Base-by-base conservation (phyloP, 2,329 filamentous ascomycete species). In the Cordyceps cicadae region DNA sequence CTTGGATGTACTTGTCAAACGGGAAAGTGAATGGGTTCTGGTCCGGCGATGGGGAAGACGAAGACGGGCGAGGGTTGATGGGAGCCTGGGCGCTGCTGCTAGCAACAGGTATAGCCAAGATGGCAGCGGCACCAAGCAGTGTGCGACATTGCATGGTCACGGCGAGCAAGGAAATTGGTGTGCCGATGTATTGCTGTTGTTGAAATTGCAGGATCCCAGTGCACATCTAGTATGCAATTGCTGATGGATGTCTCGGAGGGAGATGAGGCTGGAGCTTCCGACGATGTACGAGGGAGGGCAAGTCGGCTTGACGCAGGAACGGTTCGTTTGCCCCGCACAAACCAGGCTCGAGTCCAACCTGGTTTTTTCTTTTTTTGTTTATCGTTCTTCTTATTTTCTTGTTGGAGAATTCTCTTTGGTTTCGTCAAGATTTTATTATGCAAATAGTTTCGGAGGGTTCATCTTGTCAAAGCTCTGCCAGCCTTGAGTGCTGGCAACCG, bases 11-110 rank as follows among this genome's bases (percentile, higher is more conserved):
- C 3, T 51, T 19, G 26, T 53, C 56, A 17, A 65, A 63, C 9
- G 60, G 60, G 12, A 56, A 26, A 5, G 59, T 64, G 29, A 67
- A 60, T 1, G 64, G 65, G 55, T 56, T 59, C 14, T 45, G 24
- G 3, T 9, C 37, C 11, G 29, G 21, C 17, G 57, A 53, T 19
- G 15, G 29, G 8, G 32, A 29, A 19, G 43, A n/a, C 3, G 17
- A 29, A 19, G 43, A 12, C 3, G 17, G 39, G 15, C 9, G 17
- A n/a, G 49, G 50, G 4, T 29, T 17, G 8, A 54, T 32, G 51
- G 58, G 41, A 8, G 12, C 4, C 5, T 60, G 58, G 8, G 24
- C 34, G 37, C 8, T 3, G 12, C 19, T 32, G 9, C 37, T 26
- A 12, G 15, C 39, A 21, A 21, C 49, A 26, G 21, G 7, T n/a